Conservation (phyloP, 352 stramenopile species). For the Sclerospora graminicola region DNA sequence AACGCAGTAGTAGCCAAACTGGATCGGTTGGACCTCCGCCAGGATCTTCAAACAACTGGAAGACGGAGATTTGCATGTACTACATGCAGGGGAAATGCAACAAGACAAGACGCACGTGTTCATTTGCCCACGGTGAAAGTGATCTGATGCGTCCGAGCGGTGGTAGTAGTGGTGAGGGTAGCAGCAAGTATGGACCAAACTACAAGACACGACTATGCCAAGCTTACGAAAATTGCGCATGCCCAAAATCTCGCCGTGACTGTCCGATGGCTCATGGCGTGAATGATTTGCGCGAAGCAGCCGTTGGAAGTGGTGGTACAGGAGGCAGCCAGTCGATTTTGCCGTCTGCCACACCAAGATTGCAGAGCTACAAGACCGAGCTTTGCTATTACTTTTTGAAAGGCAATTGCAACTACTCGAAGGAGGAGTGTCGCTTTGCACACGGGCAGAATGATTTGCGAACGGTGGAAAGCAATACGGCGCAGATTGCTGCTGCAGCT, state of each 20-base stretch:
- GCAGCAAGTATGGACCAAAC: slow-evolving; percentile 22
- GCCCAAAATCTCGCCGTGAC: slow-evolving; percentile 63
- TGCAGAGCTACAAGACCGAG: slow-evolving; percentile 86
- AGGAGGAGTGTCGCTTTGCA: slow-evolving; percentile 82
- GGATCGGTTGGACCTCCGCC: slow-evolving; percentile 12
- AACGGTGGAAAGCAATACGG: slow-evolving; percentile 77
- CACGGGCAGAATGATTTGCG: slow-evolving; percentile 70
- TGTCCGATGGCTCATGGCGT: slow-evolving; percentile 70
- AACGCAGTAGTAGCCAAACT: slow-evolving; percentile 22
- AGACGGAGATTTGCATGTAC: slow-evolving; percentile 86
- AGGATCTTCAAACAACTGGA: slow-evolving; percentile 60
- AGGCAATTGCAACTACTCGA: slow-evolving; percentile 83
- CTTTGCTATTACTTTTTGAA: slow-evolving; percentile 86
- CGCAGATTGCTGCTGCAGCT: slow-evolving; percentile 38
- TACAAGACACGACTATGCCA: slow-evolving; percentile 80
- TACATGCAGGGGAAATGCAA: slow-evolving; percentile 86
- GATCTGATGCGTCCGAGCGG: slow-evolving; percentile 44
- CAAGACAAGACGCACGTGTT: slow-evolving; percentile 80
- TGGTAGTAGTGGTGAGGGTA: slow-evolving; percentile 1
- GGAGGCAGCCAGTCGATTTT: slow-evolving; percentile 20
- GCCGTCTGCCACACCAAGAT: slow-evolving; percentile 38
- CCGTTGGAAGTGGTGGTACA: slow-evolving; percentile 7
- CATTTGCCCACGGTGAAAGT: slow-evolving; percentile 77
- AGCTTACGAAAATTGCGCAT: slow-evolving; percentile 61
- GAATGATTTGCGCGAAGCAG: slow-evolving; percentile 53